phyloP scores from a whole-genome alignment of 768 basidiomycete genomes.

The Dendrothele bispora region DNA sequence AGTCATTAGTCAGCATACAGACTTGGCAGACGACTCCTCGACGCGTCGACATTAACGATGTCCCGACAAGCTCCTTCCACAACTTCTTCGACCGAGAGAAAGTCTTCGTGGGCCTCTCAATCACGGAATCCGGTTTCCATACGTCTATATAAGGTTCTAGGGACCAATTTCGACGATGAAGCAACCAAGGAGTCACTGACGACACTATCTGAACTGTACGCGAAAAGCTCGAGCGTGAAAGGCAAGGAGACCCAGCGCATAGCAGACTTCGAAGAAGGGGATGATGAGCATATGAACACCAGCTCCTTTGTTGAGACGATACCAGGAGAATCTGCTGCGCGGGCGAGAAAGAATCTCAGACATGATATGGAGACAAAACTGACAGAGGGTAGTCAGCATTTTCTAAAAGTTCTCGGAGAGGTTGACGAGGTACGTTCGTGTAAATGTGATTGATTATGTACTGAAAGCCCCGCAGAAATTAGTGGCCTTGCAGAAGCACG shows the following conservation, averaged over 20 bases:
- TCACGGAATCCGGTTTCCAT: constrained; percentile 76
- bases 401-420: constrained; percentile 81
- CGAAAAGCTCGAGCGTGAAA: constrained; percentile 23
- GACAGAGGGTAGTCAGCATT: constrained; percentile 77
- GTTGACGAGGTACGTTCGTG: constrained; percentile 79
- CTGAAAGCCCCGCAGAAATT: constrained; percentile 63
- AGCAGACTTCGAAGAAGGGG: constrained; percentile 1
- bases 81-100: constrained; percentile 12
- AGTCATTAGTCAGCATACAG: too few species aligned
- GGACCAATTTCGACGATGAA: constrained; percentile 75
- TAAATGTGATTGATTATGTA: constrained; percentile 7
- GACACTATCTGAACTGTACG: constrained; percentile 83
- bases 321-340: constrained; percentile 65
- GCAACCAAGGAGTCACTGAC: constrained; percentile 78
- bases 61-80: too few species aligned
- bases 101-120: constrained; percentile 21
- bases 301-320: constrained; percentile 31
- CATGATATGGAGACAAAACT: constrained; percentile 85
- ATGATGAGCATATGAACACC: constrained; percentile 26
- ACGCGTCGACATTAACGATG: too few species aligned
- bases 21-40: too few species aligned
- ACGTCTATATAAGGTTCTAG: constrained; percentile 87
- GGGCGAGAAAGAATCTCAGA: constrained; percentile 77
- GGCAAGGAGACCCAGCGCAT: constrained; percentile 30
- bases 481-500: constrained; percentile 72